phyloP scores from a whole-genome alignment of 306 rosid species.

The Pyrus bretschneideri region DNA sequence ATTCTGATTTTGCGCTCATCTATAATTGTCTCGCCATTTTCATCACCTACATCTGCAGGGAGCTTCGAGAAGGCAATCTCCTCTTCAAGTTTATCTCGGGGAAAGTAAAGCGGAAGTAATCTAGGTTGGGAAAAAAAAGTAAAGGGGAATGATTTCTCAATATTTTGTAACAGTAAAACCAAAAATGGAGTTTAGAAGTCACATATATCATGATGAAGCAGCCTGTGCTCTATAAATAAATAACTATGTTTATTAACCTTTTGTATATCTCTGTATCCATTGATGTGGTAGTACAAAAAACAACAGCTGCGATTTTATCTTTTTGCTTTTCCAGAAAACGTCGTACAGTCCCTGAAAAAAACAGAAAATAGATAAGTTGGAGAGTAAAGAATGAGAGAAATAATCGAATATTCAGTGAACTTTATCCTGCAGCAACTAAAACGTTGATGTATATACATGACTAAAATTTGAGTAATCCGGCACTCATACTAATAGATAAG shows the following conservation, averaged over 20 bases:
- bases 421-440: constrained; percentile 4
- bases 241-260: constrained; percentile 40
- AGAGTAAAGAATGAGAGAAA: neutral
- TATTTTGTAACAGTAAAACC: neutral
- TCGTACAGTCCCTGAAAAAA: constrained; percentile 77
- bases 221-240: neutral
- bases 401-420: constrained; percentile 1
- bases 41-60: constrained; percentile 99
- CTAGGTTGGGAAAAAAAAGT: constrained; percentile 33
- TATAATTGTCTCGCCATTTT: constrained; percentile 90
- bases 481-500: neutral
- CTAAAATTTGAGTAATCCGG: neutral
- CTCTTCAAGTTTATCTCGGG: constrained; percentile 94
- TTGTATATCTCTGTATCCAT: constrained; percentile 89
- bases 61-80: constrained; percentile 77
- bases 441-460: constrained; percentile 1
- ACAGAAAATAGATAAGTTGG: constrained; percentile 5
- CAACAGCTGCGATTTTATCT: constrained; percentile 74
- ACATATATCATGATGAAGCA: neutral
- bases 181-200: neutral
- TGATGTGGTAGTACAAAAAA: constrained; percentile 81
- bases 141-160: constrained; percentile 1
- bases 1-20: constrained; percentile 98
- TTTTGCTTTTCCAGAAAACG: constrained; percentile 92
- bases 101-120: constrained; percentile 95